phyloP scores from a whole-genome alignment of 1,284 basidiomycete species.

The Gomphus bonarii region DNA sequence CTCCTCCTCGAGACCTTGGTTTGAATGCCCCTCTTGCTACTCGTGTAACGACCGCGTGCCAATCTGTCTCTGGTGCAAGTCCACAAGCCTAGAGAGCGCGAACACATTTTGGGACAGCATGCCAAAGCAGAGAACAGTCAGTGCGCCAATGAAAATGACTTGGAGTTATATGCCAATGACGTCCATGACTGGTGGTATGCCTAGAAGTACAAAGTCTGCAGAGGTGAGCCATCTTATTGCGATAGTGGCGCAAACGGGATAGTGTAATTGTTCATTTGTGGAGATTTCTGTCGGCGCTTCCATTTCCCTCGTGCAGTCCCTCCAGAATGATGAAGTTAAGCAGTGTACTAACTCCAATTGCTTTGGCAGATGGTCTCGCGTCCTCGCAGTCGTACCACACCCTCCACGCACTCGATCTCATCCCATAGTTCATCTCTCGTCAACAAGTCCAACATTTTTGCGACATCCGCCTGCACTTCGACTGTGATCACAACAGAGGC shows the following conservation, averaged over 20 bases:
- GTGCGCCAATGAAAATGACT: background rate
- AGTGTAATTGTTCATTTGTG: no score
- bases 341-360: background rate
- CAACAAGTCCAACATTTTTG: background rate
- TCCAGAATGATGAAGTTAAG: background rate
- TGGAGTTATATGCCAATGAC: background rate
- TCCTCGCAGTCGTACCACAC: background rate
- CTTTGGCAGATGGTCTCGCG: background rate
- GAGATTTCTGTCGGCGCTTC: background rate
- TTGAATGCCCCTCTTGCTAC: constrained; percentile 9
- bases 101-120: constrained; percentile 5
- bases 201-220: background rate
- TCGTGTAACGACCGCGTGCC: constrained; percentile 4
- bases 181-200: background rate
- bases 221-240: background rate
- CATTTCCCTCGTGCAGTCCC: no score
- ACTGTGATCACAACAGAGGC: background rate
- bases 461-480: background rate
- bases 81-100: background rate
- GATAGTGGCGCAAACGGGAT: background rate
- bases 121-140: constrained; percentile 10
- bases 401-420: background rate
- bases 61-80: constrained; percentile 9
- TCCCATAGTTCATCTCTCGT: background rate
- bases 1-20: background rate